Percentiles rank a stretch among this genome's conserved stretches.
These are phyloP conservation scores for Nepenthes gracilis DNA, from an alignment of 148 eudicot genomes.

Conservation along the genomic window DNA sequence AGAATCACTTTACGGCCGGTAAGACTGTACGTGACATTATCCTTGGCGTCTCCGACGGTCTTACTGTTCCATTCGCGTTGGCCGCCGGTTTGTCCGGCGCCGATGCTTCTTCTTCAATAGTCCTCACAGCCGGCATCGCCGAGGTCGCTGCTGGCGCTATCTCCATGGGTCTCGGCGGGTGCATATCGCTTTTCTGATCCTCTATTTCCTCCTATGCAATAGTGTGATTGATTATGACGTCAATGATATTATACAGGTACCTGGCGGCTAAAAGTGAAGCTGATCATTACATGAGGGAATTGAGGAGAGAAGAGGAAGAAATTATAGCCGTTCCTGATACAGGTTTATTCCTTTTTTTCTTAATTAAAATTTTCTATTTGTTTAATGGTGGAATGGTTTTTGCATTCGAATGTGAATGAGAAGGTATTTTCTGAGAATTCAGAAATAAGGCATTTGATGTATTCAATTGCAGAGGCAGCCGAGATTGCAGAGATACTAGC, in stretches of 20 bases:
- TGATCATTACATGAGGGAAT: constrained; percentile 70
- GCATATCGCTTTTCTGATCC: not conserved
- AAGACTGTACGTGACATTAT: constrained; percentile 76
- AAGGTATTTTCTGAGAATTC: no score
- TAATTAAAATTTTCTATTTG: not conserved
- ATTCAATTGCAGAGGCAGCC: constrained; percentile 60
- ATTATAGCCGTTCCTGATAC: constrained; percentile 68
- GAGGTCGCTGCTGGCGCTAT: constrained; percentile 93
- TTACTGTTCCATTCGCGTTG: constrained; percentile 82
- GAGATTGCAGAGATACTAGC: constrained; percentile 84
- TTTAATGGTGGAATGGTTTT: not conserved
- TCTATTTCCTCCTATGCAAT: no score
- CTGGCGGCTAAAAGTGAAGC: constrained; percentile 88
- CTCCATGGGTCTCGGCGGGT: constrained; percentile 97
- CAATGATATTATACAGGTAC: constrained; percentile 28
- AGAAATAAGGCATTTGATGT: no score
- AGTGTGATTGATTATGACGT: no score
- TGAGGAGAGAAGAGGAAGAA: constrained; percentile 78
- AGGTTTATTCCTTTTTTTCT: constrained; percentile 22
- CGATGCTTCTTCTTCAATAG: constrained; percentile 61
- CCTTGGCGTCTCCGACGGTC: constrained; percentile 83
- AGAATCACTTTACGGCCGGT: constrained; percentile 75
- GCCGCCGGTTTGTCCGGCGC: constrained; percentile 88
- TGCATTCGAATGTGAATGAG: not conserved
- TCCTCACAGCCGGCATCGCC: constrained; percentile 83